Base-by-base conservation (phyloP, 2,329 filamentous ascomycete genomes). In the Fusarium xylarioides region DNA sequence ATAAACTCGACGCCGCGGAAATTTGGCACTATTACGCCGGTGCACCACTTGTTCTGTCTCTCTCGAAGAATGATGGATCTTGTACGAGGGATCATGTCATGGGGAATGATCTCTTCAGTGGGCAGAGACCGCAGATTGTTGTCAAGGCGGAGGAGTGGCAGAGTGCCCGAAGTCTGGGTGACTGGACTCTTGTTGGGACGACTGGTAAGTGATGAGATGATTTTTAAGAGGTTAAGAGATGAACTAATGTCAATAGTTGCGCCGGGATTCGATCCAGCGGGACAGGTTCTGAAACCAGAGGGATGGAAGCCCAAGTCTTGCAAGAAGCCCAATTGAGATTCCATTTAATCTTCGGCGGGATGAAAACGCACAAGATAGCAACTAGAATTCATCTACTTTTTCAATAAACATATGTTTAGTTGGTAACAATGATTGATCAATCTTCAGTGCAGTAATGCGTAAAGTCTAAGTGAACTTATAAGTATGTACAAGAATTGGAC, bases 1-100 rank as follows among this genome's bases (percentile, higher is more conserved):
- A 88, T 77, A 84, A 85, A 59, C 70, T 79, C 14, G 85, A 87
- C 62, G 83, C 84, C 6, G 83, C 79, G 42, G 85, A 88, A 74
- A 77, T 86, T 14, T 88, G 87, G 87, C 87, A 89, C 73, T 83
- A 86, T 79, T 88, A 88, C 56, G 86, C 85, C 14, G 87, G 87
- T 10, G 85, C 86, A 11, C 86, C 86, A 2, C 75, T 89, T 54
- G 81, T 77, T 16, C 76, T 88, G 15, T 85, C 82, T 5, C 78
- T 87, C 1, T 85, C 85, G 4, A 75, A 65, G 26, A 77, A 88
- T 56, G 81, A 88, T 60, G 85, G 85, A 6, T 77, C 61, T 26
- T 75, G 72, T 14, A 54, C 46, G 11, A 74, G 30, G 15, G 55
- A 73, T 10, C 50, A 70, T 15, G 32, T 63, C 0, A 28, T 74